Evolutionary conservation across 73 alveolate species (phyloP).

Genomic region (Tetrahymena malaccensis): DNA sequence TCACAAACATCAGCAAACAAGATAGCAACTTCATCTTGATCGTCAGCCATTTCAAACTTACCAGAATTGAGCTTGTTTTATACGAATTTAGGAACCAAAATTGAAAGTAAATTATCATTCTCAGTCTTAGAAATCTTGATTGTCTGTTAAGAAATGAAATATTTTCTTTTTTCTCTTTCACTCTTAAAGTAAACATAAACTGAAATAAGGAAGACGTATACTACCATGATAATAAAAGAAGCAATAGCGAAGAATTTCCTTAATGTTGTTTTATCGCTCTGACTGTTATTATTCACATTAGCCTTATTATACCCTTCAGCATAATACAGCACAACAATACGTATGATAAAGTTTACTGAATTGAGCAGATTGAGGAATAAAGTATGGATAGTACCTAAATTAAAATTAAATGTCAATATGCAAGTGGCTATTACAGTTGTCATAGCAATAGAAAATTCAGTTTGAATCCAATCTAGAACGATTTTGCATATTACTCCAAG

Average conservation of each 20-base stretch:
- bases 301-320: not conserved
- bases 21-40: conserved; percentile 37
- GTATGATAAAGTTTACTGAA: not conserved
- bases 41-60: conserved; percentile 19
- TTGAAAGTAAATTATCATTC: conserved; percentile 7
- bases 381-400: not conserved
- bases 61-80: conserved; percentile 11
- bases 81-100: conserved; percentile 34
- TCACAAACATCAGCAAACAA: conserved; percentile 33
- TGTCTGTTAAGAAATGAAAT: not conserved
- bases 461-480: not conserved
- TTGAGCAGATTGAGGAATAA: not conserved
- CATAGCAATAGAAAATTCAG: not conserved
- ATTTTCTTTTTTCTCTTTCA: not conserved
- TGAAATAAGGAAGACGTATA: not conserved
- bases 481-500: not conserved
- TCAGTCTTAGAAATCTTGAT: not conserved
- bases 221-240: not conserved
- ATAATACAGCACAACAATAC: not conserved
- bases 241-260: not conserved
- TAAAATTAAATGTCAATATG: not conserved
- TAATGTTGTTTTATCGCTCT: not conserved
- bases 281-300: not conserved
- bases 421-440: not conserved
- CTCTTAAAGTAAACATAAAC: not conserved